phyloP scores from a whole-genome alignment of 1,284 basidiomycete genomes.

The Irpex sp. region DNA sequence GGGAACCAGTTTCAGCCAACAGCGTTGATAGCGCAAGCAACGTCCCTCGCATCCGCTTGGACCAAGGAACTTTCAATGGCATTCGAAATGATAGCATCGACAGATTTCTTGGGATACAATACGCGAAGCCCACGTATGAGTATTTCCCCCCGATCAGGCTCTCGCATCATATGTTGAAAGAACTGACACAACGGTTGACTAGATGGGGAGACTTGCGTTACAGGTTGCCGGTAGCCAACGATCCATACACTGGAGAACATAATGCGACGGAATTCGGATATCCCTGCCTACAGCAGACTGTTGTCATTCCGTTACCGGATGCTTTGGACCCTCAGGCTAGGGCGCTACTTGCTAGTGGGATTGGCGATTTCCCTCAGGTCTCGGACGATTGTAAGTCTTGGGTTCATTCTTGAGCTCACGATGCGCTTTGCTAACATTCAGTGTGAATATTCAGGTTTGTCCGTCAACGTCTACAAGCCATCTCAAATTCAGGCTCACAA shows the following conservation, averaged over 20 bases:
- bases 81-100: slow-evolving; percentile 14
- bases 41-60: slow-evolving; percentile 11
- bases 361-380: background rate
- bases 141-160: slow-evolving; percentile 2
- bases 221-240: slow-evolving; percentile 38
- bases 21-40: background rate
- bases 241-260: slow-evolving; percentile 36
- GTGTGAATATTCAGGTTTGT: background rate
- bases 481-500: background rate
- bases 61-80: slow-evolving; percentile 20
- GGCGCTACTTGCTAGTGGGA: background rate
- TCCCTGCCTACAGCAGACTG: slow-evolving; percentile 46
- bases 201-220: slow-evolving; percentile 31
- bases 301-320: slow-evolving; percentile 21
- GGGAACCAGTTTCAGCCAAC: background rate
- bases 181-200: background rate
- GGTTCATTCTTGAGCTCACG: background rate
- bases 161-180: background rate
- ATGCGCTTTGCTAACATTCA: background rate
- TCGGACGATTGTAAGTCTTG: background rate
- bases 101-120: slow-evolving; percentile 23
- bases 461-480: slow-evolving; percentile 2
- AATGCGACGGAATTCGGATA: slow-evolving; percentile 40
- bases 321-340: background rate
- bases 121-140: slow-evolving; percentile 20